Evolutionary conservation across 768 basidiomycete genomes (phyloP), one percentile per base, ranked within the genome.

Genomic region (Leccinum truebloodii): DNA sequence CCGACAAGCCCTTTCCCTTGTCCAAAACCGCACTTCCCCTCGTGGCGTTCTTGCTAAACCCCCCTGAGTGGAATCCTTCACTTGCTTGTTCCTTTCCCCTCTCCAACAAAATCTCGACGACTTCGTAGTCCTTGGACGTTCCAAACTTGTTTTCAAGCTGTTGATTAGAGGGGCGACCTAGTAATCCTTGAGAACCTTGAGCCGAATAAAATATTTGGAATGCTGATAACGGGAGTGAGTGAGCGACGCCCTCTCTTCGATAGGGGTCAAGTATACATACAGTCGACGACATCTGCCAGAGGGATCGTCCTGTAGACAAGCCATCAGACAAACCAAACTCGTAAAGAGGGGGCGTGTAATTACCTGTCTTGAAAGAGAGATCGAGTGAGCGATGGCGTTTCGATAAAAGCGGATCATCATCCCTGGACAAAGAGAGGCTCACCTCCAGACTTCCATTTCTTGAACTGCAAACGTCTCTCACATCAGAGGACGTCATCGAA

Each of bases 381-480:
- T 59, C 61, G 8, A 26, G 48, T 65, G 34, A 63, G 57, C 26
- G 57, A 60, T 59, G 46, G 46, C 14, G 22, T 54, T 49, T 62
- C 58, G 58, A 61, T 57, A 22, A 52, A 59, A 50, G 37, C 8
- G 32, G n/a, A 34, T 34, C 34, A 34, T 34, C 52, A 28, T 55
- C 34, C 24, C 35, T 3, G 34, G 3, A 51, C 60, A 20, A 49
- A 37, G 35, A 13, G 37, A 52, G 26, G 53, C 83, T 77, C 63
- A 92, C 92, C 90, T 82, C 89, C 91, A 10, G 76, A 81, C 73
- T 85, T 89, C 89, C 89, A 94, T 73, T 86, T 89, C 78, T 85
- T 84, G 74, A 76, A 90, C 91, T 92, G 64, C 51, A 41, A 37
- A 59, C 20, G 24, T 50, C 24, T 50, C 54, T 37, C 55, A 26